Evolutionary conservation across 2,329 filamentous ascomycete genomes (phyloP), one percentile per base, ranked within the genome.

Genomic region (Coniosporium tulheliwenetii): DNA sequence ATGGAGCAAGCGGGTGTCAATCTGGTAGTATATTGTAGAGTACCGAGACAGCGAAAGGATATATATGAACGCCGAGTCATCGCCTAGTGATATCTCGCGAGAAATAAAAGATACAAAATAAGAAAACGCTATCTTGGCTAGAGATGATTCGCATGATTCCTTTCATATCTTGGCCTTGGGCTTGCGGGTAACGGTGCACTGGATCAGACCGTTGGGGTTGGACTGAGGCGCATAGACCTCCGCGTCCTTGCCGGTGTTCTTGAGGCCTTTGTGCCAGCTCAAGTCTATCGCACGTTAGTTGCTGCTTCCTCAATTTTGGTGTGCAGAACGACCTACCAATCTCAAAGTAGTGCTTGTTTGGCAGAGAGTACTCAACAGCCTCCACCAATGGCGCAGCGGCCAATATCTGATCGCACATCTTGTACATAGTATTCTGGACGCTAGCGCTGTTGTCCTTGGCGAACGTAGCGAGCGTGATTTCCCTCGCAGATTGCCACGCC

Each of bases 341-440:
- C 64, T 96, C 89, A 57, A 96, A 96, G 67, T 95, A 96, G 65
- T 98, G 91, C 69, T 95, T 96, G 70, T 98, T 98, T 9, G 91
- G 91, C 54, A 98, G 70, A 8, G 80, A 71, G 59, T 95, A 96
- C 52, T 81, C 75, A 35, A 91, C 84, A 15, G 71, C 69, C 36
- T 80, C 74, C 15, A 86, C 73, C 47, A 79, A 69, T 10, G 85
- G 81, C 16, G 79, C 82, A 15, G 70, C 75, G 8, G 74, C 80
- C 40, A 98, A 69, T 50, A 98, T 94, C 60, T 80, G 69, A 60
- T 89, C 81, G 52, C 75, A 79, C 89, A 98, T 98, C 70, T 95
- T 93, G 70, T 95, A 98, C 91, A 98, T 96, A 45, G 89, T 96
- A 52, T 79, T 80, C 66, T 98, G 91, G 16, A 98, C 91, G 52